phyloP scores from a whole-genome alignment of 2,329 filamentous ascomycete genomes.

The Paramyrothecium sp. region DNA sequence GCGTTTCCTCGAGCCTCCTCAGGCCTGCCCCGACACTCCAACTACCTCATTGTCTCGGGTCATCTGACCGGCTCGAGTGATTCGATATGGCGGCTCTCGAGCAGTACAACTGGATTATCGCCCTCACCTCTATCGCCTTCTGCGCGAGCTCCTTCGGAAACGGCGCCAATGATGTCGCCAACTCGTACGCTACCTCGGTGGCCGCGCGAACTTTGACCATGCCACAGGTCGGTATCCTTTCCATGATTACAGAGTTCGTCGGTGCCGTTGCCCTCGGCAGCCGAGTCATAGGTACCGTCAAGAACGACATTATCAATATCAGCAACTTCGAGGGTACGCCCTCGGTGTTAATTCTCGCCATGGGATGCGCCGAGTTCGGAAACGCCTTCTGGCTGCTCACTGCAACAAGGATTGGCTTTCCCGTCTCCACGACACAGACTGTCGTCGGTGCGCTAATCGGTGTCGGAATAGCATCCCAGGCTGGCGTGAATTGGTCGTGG shows the following conservation, averaged over 20 bases:
- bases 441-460: constrained; percentile 44
- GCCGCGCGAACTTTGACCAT: constrained; percentile 57
- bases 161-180: constrained; percentile 55
- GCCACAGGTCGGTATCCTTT: constrained; percentile 44
- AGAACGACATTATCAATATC: constrained; percentile 42
- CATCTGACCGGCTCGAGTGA: too few species aligned
- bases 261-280: constrained; percentile 48
- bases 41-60: too few species aligned
- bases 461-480: constrained; percentile 39
- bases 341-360: constrained; percentile 38
- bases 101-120: background rate
- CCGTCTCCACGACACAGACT: constrained; percentile 46
- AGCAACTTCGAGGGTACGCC: constrained; percentile 36
- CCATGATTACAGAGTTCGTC: constrained; percentile 45
- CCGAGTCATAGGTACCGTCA: constrained; percentile 45
- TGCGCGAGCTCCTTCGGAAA: background rate
- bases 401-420: constrained; percentile 29
- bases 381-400: constrained; percentile 40
- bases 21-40: too few species aligned
- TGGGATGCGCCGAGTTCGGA: constrained; percentile 35
- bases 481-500: constrained; percentile 18
- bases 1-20: too few species aligned
- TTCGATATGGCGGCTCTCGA: too few species aligned
- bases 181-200: constrained; percentile 61
- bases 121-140: background rate